Percentiles rank a stretch among this genome's conserved stretches.
Evolutionary conservation across 768 basidiomycete species (phyloP).

Genomic region (Lentinus brumalis): DNA sequence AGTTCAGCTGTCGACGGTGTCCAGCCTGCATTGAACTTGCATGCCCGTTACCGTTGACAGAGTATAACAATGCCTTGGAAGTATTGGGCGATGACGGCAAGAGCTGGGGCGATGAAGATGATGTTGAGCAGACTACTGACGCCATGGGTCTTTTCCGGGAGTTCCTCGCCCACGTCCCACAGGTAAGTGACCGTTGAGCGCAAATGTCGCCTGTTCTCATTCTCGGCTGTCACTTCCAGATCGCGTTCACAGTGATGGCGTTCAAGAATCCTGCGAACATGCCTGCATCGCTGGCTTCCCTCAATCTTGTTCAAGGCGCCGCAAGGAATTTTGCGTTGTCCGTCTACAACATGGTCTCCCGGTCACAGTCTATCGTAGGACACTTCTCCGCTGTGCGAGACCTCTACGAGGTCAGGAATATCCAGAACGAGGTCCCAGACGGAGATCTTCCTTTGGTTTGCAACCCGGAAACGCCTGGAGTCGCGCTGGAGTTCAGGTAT

Average conservation of each 20-base stretch:
- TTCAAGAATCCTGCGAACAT: conserved; percentile 18
- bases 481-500: neutral
- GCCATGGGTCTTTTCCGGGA: neutral
- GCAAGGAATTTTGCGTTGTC: conserved; percentile 5
- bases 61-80: neutral
- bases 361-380: neutral
- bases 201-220: neutral
- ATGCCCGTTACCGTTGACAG: conserved; percentile 3
- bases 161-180: neutral
- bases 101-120: conserved; percentile 16
- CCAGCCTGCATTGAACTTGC: conserved; percentile 10
- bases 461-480: neutral
- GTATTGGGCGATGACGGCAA: neutral
- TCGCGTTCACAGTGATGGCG: conserved; percentile 37
- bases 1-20: conserved; percentile 15
- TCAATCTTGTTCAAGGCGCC: conserved; percentile 30
- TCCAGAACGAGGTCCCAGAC: neutral
- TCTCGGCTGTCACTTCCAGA: conserved; percentile 36
- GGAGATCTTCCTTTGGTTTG: neutral
- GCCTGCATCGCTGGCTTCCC: conserved; percentile 26
- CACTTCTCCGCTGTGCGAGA: neutral
- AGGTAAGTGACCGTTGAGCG: neutral
- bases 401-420: neutral
- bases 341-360: neutral
- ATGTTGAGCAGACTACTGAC: neutral